Evolutionary conservation across 2,329 filamentous ascomycete genomes (phyloP), one percentile per base, ranked within the genome.

Genomic region (Cucurbitaria berberidis): DNA sequence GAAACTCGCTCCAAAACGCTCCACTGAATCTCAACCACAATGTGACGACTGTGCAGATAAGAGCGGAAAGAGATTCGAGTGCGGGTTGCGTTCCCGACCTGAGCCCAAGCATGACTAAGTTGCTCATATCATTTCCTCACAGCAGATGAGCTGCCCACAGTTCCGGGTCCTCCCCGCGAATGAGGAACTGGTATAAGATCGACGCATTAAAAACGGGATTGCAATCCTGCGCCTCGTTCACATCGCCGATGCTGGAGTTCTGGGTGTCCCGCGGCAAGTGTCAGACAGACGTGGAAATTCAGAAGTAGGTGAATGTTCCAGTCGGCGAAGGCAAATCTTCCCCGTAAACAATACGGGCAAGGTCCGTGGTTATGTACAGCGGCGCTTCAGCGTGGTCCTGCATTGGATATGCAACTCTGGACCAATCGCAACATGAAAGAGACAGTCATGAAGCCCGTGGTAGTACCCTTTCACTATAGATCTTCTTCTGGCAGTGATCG

Each of bases 401-500:
- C 62, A 59, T 60, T 59, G 64, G 58, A 57, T 54, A 45, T 47
- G 44, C 50, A 49, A 32, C 30, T 36, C n/a, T 53, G 35, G 62
- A 60, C 61, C 63, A 55, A 62, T 50, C 56, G 60, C 45, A 56
- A 60, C 48, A 46, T 43, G 50, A 47, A 60, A 50, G 45, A 62
- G 58, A 49, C 49, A 53, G 52, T 57, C 57, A 53, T 55, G 32
- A 52, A 48, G 32, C 27, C 53, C 48, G 59, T 56, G 38, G 52
- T 57, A 59, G 45, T 47, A 32, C 22, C 34, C 40, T 53, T 29
- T 51, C 48, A 58, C 21, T 56, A 45, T 47, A 51, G 41, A 55
- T 60, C 55, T 42, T 52, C 60, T 38, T 59, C 51, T 48, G 67
- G 66, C 59, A 57, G 50, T 62, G 63, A 64, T 61, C 58, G 45